Evolutionary conservation across 192 early-diverging fungal species (phyloP).

Genomic region (Phycomyces blakesleeanus): DNA sequence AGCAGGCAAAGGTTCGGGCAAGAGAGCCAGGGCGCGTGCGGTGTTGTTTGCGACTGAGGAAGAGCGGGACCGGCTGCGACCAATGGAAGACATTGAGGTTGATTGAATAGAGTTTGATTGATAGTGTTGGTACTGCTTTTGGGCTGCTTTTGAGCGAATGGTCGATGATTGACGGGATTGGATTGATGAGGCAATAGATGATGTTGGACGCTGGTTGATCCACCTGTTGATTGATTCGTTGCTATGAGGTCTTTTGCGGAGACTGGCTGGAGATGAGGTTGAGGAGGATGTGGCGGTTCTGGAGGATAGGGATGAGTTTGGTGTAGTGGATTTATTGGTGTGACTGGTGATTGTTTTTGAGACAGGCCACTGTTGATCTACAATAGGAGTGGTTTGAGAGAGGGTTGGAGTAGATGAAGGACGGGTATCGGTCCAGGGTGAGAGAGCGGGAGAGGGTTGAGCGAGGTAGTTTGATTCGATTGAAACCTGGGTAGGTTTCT

Average conservation of each 20-base stretch:
- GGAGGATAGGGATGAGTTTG: neutral
- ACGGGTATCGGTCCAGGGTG: neutral
- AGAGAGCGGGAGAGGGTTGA: neutral
- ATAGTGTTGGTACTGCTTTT: no score
- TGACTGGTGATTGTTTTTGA: no score
- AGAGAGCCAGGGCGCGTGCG: neutral
- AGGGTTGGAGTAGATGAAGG: neutral
- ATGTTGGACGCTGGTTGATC: constrained; percentile 9
- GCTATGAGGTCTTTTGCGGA: constrained; percentile 16
- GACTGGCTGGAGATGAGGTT: neutral
- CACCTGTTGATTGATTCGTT: constrained; percentile 7
- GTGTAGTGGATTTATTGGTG: neutral
- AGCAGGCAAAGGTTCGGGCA: neutral
- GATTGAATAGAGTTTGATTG: no score
- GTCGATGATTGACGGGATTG: neutral
- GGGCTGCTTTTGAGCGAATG: constrained; percentile 3
- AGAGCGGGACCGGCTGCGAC: neutral
- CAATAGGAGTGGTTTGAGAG: no score
- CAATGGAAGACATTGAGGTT: neutral
- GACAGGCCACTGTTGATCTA: no score
- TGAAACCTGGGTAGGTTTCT: neutral
- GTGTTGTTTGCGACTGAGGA: neutral
- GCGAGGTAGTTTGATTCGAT: neutral
- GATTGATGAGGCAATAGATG: neutral
- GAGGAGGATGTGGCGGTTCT: neutral